Conservation (phyloP, 140 eudicot genomes). For the Bidens hawaiensis region DNA sequence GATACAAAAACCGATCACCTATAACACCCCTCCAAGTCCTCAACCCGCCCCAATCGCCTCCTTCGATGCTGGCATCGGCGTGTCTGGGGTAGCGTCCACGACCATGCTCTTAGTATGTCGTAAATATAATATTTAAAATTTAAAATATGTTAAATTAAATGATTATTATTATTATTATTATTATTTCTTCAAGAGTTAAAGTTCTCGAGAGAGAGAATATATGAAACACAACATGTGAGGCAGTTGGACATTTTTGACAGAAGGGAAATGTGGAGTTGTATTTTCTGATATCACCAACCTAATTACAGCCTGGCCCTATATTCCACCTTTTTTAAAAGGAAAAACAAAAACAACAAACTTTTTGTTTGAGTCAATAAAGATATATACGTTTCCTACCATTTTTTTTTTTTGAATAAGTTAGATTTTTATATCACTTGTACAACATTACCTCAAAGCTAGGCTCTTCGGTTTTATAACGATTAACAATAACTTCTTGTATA, state of each 20-base stretch:
- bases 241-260: conserved; percentile 31
- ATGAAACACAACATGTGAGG: conserved; percentile 29
- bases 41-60: no score
- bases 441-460: not conserved
- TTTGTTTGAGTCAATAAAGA: conserved; percentile 12
- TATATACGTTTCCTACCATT: not conserved
- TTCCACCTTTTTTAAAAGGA: conserved; percentile 3
- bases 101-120: no score
- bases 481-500: no score
- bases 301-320: conserved; percentile 27
- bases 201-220: not conserved
- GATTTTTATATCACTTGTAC: not conserved
- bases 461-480: no score
- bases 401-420: not conserved
- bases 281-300: conserved; percentile 28
- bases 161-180: no score
- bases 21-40: no score
- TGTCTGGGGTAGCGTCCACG: no score
- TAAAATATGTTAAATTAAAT: no score
- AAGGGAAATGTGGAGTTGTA: conserved; percentile 26
- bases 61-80: no score
- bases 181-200: not conserved
- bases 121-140: no score
- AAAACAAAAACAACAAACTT: conserved; percentile 5
- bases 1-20: no score